Base-by-base conservation (phyloP, 768 basidiomycete genomes). In the Termitomyces titanicus region DNA sequence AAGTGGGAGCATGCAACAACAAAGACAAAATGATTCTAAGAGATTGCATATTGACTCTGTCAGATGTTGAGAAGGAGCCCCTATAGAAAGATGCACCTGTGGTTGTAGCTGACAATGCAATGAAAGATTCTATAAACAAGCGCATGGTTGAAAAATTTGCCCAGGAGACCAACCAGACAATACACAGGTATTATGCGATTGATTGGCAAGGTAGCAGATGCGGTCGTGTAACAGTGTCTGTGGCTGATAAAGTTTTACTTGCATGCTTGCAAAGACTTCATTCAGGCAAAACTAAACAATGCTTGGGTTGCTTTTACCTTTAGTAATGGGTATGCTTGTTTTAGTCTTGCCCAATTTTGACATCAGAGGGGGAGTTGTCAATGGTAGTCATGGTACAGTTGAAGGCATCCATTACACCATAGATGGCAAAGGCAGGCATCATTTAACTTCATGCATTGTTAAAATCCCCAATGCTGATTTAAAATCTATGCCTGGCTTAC, bases 281-380 rank as follows among this genome's bases (percentile, higher is more conserved):
- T 46, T 55, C n/a, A 0, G 70, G 70, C 1, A 24, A 51, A 11
- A 74, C 70, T 9, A 60, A 64, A 1, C 69, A 72, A 12, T 46
- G 68, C 0, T 59, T 74, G 0, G 69, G 71, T 0, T 54, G 59
- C n/a, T n/a, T 9, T 47, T 77, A 1, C 76, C 73, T 0, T 44
- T 79, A 0, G 70, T 68, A 0, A 62, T 70, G 5, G 75, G 74
- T 0, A 76, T 78, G 74, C 74, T 72, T 0, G 70, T 78, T 0
- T 64, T 76, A 46, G 55, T 78, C 0, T 51, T 62, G 0, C 64
- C 70, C n/a, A 78, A 76, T 47, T 74, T 65, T 53, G 74, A 76
- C 45, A 67, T 77, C 0, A 51, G 65, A 22, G 61, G 63, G 6
- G 74, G 75, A 0, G 53, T 75, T 33, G 70, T 75, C 0, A 77